These are phyloP conservation scores for Ceraceosorus guamensis DNA, from an alignment of 1,284 basidiomycete genomes.

Conservation along the genomic window DNA sequence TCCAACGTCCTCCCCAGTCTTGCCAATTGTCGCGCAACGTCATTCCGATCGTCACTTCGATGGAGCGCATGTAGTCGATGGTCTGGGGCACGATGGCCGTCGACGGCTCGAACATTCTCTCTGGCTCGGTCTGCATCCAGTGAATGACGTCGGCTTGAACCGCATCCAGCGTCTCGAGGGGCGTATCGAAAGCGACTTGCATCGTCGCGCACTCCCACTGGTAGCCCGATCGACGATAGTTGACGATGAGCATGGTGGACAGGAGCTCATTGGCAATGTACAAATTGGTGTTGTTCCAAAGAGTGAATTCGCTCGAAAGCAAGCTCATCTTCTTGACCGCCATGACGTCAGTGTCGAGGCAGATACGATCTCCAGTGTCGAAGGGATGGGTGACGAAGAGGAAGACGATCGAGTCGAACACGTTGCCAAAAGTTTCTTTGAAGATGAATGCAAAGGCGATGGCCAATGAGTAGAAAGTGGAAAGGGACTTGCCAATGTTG, in stretches of 20 bases:
- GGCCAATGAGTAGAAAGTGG: constrained; percentile 43
- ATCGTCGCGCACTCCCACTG: constrained; percentile 38
- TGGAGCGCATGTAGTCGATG: constrained; percentile 38
- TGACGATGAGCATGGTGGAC: constrained; percentile 31
- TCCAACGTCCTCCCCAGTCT: constrained; percentile 43
- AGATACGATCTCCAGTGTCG: constrained; percentile 41
- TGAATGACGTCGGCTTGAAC: constrained; percentile 42
- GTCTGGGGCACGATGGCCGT: constrained; percentile 37
- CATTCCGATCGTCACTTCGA: constrained; percentile 43
- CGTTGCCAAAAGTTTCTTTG: constrained; percentile 42
- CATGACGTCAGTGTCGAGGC: constrained; percentile 26
- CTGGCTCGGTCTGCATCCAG: constrained; percentile 44
- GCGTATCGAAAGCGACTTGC: constrained; percentile 40
- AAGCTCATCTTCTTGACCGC: constrained; percentile 40
- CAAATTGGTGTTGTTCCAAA: constrained; percentile 35
- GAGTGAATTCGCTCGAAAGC: constrained; percentile 37
- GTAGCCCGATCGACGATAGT: constrained; percentile 40
- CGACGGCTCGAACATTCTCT: constrained; percentile 40
- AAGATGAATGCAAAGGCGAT: constrained; percentile 45
- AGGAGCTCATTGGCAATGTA: constrained; percentile 41
- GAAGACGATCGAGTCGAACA: constrained; percentile 47
- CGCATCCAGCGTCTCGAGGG: constrained; percentile 39
- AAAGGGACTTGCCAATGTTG: constrained; percentile 33
- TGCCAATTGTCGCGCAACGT: constrained; percentile 44
- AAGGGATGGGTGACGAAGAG: constrained; percentile 44